Base-by-base conservation (phyloP, 768 basidiomycete genomes). In the Suillus discolor region DNA sequence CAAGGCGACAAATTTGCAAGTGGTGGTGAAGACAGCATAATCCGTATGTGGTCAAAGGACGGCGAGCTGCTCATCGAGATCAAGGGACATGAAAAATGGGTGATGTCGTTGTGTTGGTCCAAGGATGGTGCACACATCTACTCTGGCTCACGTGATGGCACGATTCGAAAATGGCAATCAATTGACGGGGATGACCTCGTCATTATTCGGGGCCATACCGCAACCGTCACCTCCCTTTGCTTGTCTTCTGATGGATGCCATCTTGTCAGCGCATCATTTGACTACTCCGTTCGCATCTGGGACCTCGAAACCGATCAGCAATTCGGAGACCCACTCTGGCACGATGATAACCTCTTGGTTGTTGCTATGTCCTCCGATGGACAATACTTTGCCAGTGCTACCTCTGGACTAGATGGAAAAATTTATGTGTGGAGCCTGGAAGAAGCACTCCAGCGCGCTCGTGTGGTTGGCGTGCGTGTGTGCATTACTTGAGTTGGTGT, bases 311-410 rank as follows among this genome's bases (percentile, higher is more conserved):
- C 45, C 9, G 36, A 62, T 36, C 45, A 55, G 51, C 61, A 28
- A 62, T 6, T 62, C 3, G 61, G 61, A 31, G 82, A 83, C 2
- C 73, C 84, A 3, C 75, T 83, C 64, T 94, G 94, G 0, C 96
- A 97, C 73, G 88, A 84, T 8, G 92, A 93, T 70, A 89, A 93
- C 75, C 85, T 97, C 0, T 81, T 90, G 38, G 83, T 85, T 7
- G 81, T 97, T 3, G 92, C 95, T 4, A 71, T 96, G 47, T 94
- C 91, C 69, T 82, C 84, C 2, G 93, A 97, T 77, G 94, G 91
- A 13, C 89, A 84, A 71, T 87, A 88, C 63, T 81, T 97, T 7
- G 93, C 89, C 3, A 94, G 91, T 70, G 93, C 88, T 16, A 25
- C 15, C 1, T 0, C 0, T 8, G 94, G 95, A 0, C 85, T 84